Evolutionary conservation across 2,329 filamentous ascomycete genomes (phyloP).

Genomic region (Beauveria caledonica): DNA sequence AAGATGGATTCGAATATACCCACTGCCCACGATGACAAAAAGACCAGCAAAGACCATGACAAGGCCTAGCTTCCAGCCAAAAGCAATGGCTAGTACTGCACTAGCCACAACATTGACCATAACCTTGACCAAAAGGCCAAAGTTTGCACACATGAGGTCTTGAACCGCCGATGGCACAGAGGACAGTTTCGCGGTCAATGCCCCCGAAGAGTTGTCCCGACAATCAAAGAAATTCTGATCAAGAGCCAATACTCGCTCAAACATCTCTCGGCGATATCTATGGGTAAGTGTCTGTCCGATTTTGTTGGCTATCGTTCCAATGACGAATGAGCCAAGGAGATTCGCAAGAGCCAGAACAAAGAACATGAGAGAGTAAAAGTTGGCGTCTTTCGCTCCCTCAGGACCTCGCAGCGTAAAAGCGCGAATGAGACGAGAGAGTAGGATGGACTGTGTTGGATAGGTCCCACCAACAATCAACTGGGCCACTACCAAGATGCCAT

Average conservation of each 20-base stretch:
- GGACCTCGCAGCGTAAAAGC: background rate
- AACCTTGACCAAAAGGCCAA: conserved; percentile 31
- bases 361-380: conserved; percentile 43
- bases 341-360: conserved; percentile 32
- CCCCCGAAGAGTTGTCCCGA: background rate
- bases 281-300: background rate
- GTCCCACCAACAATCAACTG: background rate
- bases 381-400: conserved; percentile 18
- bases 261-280: background rate
- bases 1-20: conserved; percentile 23
- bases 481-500: background rate
- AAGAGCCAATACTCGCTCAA: background rate
- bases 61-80: conserved; percentile 40
- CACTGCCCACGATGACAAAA: conserved; percentile 28
- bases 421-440: background rate
- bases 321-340: conserved; percentile 18
- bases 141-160: conserved; percentile 29
- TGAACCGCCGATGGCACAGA: background rate
- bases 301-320: background rate
- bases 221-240: background rate
- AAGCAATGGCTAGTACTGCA: conserved; percentile 33
- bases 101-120: conserved; percentile 29
- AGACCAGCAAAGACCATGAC: conserved; percentile 37
- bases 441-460: background rate
- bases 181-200: background rate